Percentiles rank a stretch among this genome's conserved stretches.
These are phyloP conservation scores for Debaryomyces tyrocola DNA, from an alignment of 805 yeast species.

Conservation along the genomic window DNA sequence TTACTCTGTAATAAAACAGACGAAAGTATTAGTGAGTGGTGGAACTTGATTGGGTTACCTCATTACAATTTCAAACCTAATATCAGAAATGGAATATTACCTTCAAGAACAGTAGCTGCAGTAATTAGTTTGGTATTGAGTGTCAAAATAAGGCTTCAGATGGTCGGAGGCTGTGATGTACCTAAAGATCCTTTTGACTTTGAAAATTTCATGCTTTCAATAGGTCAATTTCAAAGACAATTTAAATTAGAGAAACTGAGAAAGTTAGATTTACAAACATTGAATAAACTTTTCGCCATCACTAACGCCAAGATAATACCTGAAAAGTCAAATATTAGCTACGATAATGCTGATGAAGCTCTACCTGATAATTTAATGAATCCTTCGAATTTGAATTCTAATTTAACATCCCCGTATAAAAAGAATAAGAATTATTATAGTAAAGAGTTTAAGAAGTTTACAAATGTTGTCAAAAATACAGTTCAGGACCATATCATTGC, in stretches of 20 bases:
- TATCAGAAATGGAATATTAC: constrained; percentile 54
- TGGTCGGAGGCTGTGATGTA: constrained; percentile 45
- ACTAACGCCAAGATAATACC: constrained; percentile 34
- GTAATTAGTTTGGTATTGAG: constrained; percentile 75
- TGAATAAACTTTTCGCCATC: constrained; percentile 32
- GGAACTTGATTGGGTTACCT: constrained; percentile 68
- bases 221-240: constrained; percentile 78
- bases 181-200: constrained; percentile 86
- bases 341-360: not conserved
- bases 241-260: constrained; percentile 51
- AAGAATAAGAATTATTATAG: constrained; percentile 34
- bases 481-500: constrained; percentile 57
- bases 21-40: constrained; percentile 73
- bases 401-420: constrained; percentile 15
- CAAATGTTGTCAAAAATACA: constrained; percentile 68
- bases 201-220: constrained; percentile 62
- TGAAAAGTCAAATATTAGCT: constrained; percentile 9
- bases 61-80: constrained; percentile 42
- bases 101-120: constrained; percentile 73
- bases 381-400: not conserved
- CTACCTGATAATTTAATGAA: not conserved
- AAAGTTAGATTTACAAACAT: constrained; percentile 58
- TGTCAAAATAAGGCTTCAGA: constrained; percentile 58
- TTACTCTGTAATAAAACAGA: constrained; percentile 77
- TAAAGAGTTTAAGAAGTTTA: constrained; percentile 49